Evolutionary conservation across 2,329 filamentous ascomycete species (phyloP), one percentile per base, ranked within the genome.

Genomic region (Purpureocillium takamizusanense): DNA sequence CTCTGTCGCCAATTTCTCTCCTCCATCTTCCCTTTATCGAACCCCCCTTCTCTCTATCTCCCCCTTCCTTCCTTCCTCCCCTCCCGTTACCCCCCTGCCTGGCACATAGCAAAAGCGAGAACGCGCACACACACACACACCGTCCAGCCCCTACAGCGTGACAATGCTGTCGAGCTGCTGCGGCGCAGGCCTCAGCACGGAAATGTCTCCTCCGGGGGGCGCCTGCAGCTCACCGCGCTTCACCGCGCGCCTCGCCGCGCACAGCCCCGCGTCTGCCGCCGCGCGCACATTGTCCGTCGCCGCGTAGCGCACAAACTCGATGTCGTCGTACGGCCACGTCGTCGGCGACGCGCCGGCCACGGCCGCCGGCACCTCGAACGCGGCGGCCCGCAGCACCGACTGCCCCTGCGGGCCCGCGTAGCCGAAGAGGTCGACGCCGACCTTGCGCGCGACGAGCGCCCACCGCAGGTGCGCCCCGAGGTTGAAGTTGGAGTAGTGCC

Each of bases 401-500:
- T 54, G 48, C 3, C 49, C 48, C 25, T 48, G 23, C 3, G 46
- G 42, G 1, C 51, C 51, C 14, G 40, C 43, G 36, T 52, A 45
- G 11, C 27, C 31, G 43, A 47, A 53, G 16, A 51, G 30, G 31
- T 53, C 44, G 16, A 51, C 35, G 28, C 44, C 48, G 17, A 52
- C 35, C 34, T 51, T 49, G 10, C 42, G 33, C 1, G 40, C 49
- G 14, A 53, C 43, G 21, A 43, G 36, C 9, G 40, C 45, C 34
- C 28, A 45, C 35, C 43, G 32, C 38, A 51, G 38, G 40, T 42
- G 33, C 37, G 46, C 29, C 33, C 42, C 42, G 11, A 55, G 40
- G 31, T 50, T 47, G 29, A 55, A 55, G 11, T 49, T 53, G 17
- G 49, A 46, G 43, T 54, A 55, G 43, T 55, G 52, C 39, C 47